These are phyloP conservation scores for Exserohilum rostratum DNA, from an alignment of 2,329 filamentous ascomycete genomes.

Conservation along the genomic window DNA sequence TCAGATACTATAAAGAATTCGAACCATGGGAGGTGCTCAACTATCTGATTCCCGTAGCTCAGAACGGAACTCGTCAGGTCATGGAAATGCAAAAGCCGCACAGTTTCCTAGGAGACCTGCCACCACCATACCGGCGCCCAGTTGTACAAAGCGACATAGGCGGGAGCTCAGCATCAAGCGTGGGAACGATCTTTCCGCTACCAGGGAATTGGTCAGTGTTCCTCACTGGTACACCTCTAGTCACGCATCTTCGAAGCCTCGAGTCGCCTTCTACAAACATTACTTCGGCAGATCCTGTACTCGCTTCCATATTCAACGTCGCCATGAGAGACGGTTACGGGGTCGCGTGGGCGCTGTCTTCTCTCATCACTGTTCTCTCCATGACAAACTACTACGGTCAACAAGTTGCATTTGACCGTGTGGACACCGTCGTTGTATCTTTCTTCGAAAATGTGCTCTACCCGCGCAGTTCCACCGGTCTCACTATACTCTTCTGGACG, in stretches of 20 bases:
- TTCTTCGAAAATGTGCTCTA: constrained; percentile 12
- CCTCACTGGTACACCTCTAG: constrained; percentile 3
- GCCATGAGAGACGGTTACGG: neutral
- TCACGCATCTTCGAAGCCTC: neutral
- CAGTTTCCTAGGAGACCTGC: constrained; percentile 4
- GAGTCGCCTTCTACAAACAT: neutral
- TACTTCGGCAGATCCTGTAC: constrained; percentile 13
- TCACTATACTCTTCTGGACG: constrained; percentile 5
- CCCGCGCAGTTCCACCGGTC: constrained; percentile 3
- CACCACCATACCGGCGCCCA: neutral
- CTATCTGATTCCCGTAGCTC: neutral
- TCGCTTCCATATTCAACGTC: constrained; percentile 10
- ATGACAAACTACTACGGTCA: constrained; percentile 18
- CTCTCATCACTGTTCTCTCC: constrained; percentile 16
- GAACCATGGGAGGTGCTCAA: neutral
- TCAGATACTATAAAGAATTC: neutral
- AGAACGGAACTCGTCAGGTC: neutral
- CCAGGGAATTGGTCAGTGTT: constrained; percentile 8
- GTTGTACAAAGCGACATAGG: constrained; percentile 9
- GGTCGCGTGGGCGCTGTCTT: constrained; percentile 15
- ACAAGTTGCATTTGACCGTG: constrained; percentile 12
- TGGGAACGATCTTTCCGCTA: constrained; percentile 1
- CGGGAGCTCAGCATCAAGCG: neutral
- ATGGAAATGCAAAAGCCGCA: constrained; percentile 7
- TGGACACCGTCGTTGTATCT: constrained; percentile 4